phyloP scores from a whole-genome alignment of 768 basidiomycete genomes.

The Mycena albidolilacea region DNA sequence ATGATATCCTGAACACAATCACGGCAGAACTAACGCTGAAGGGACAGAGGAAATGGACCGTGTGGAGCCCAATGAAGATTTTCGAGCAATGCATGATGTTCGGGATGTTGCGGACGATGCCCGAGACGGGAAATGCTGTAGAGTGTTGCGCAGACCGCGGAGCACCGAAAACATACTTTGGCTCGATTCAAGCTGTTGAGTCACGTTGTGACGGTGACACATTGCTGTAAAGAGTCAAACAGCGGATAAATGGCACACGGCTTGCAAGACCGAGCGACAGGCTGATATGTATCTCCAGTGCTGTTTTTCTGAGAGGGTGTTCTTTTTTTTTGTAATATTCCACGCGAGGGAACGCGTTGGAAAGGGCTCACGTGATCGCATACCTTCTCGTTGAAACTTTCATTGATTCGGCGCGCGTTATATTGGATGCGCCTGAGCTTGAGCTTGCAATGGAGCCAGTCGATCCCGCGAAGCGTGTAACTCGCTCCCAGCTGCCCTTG shows the following conservation, averaged over 20 bases:
- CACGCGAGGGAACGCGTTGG: not conserved
- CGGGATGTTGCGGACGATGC: not conserved
- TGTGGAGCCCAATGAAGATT: not conserved
- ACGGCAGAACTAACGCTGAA: constrained; percentile 42
- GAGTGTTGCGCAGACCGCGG: constrained; percentile 22
- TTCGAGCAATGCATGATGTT: constrained; percentile 11
- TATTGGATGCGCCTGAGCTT: constrained; percentile 1
- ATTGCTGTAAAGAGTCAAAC: not conserved
- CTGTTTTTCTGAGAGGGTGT: not conserved
- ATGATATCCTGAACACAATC: not conserved
- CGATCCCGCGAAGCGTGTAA: constrained; percentile 55
- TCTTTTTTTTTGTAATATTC: not conserved
- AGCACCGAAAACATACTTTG: constrained; percentile 26
- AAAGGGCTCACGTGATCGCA: constrained; percentile 21
- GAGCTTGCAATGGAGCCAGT: constrained; percentile 38
- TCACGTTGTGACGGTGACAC: constrained; percentile 13
- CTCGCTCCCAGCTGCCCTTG: constrained; percentile 67
- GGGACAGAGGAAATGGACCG: constrained; percentile 33
- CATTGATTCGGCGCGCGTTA: not conserved
- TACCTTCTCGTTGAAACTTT: not conserved
- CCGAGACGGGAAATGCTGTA: constrained; percentile 13
- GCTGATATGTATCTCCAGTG: too few relatives aligned
- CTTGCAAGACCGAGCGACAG: too few relatives aligned
- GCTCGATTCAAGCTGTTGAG: not conserved
- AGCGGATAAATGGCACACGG: too few relatives aligned